These are phyloP conservation scores for Vachellia collinsii DNA, from an alignment of 306 rosid genomes.

Conservation along the genomic window DNA sequence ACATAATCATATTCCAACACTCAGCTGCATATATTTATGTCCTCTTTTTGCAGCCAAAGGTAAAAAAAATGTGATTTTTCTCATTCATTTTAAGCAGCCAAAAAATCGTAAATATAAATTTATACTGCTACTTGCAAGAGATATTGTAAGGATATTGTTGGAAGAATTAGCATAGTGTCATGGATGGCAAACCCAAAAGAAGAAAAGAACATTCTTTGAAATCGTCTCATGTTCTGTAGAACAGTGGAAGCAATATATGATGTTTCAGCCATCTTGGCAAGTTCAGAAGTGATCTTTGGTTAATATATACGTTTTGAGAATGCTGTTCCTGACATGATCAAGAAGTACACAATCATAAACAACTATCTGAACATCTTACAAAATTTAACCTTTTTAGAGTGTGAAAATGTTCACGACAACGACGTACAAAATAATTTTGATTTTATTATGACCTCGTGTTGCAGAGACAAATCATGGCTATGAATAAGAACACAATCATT, in stretches of 20 bases:
- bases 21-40: not conserved
- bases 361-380: not conserved
- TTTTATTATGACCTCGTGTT: constrained; percentile 24
- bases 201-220: not conserved
- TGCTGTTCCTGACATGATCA: constrained; percentile 13
- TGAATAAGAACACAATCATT: constrained; percentile 26
- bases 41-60: not conserved
- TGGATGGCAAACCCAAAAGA: not conserved
- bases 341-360: constrained; percentile 10
- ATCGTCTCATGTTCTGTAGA: not conserved
- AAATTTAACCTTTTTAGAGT: not conserved
- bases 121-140: not conserved
- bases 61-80: not conserved
- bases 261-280: constrained; percentile 15
- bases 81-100: not conserved
- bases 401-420: not conserved
- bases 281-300: not conserved
- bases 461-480: constrained; percentile 18
- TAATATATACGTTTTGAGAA: not conserved
- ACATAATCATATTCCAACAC: not conserved
- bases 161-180: not conserved
- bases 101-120: too few species aligned
- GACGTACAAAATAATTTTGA: constrained; percentile 1
- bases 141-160: not conserved
- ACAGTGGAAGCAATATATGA: not conserved